These are phyloP conservation scores for Liriodendron chinense DNA, from an alignment of 164 flowering plant species.

Conservation along the genomic window DNA sequence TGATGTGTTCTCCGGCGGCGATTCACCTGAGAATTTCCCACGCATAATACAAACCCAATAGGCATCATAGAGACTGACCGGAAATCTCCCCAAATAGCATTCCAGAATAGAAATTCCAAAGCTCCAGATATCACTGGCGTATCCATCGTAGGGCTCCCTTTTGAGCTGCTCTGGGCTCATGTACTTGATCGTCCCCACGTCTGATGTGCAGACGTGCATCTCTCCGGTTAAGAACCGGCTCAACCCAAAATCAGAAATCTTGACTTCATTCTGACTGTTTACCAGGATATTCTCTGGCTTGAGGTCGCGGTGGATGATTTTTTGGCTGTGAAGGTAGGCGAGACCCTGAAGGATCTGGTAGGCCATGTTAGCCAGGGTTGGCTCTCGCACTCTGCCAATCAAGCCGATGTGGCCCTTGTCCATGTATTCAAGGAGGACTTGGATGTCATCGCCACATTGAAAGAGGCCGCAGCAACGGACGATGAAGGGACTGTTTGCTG, in stretches of 20 bases:
- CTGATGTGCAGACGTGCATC: neutral
- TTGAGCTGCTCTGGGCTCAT: conserved; percentile 53
- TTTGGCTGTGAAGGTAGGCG: conserved; percentile 37
- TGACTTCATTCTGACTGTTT: conserved; percentile 36
- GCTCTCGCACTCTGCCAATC: conserved; percentile 23
- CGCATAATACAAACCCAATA: conserved; percentile 39
- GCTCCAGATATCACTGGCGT: conserved; percentile 56
- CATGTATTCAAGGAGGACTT: too few species aligned
- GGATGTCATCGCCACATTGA: too few species aligned
- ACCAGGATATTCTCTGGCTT: conserved; percentile 59
- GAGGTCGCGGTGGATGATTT: conserved; percentile 57
- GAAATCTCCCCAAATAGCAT: conserved; percentile 42
- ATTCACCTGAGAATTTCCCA: conserved; percentile 44
- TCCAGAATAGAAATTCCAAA: conserved; percentile 50
- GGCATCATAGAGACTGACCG: neutral
- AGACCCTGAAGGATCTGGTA: conserved; percentile 42
- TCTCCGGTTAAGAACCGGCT: conserved; percentile 23
- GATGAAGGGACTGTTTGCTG: too few species aligned
- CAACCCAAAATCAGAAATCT: conserved; percentile 62
- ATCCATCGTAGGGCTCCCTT: conserved; percentile 30
- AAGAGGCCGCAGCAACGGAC: too few species aligned
- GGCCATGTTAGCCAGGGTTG: conserved; percentile 18
- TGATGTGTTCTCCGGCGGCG: conserved; percentile 38
- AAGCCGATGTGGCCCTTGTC: too few species aligned
- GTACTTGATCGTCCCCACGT: conserved; percentile 51